Conservation (phyloP, 1,284 basidiomycete species). For the Phellopilus nigrolimitatus region DNA sequence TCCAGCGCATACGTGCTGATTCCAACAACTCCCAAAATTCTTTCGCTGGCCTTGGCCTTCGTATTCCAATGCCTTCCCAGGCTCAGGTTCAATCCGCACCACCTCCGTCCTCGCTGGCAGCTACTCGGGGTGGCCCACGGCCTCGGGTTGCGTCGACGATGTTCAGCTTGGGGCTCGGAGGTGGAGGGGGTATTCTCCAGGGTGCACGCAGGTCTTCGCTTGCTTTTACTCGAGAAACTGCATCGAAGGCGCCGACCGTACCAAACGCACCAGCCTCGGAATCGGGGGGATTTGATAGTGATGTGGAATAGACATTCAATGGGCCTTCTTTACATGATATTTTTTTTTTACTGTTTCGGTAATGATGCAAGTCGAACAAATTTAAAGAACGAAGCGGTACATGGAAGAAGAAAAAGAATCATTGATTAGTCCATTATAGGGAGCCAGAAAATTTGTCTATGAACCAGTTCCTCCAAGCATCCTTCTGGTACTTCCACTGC, state of each 20-base stretch:
- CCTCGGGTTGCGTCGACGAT: constrained; percentile 9
- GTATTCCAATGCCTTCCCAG: constrained; percentile 54
- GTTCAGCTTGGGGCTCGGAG: constrained; percentile 15
- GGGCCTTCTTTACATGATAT: background rate
- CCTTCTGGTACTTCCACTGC: no score
- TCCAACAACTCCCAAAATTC: constrained; percentile 31
- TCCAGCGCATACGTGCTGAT: constrained; percentile 27
- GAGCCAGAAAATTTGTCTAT: no score
- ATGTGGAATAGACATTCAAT: constrained; percentile 13
- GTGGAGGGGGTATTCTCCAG: constrained; percentile 5
- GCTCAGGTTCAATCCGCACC: constrained; percentile 2
- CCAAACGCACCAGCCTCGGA: no score
- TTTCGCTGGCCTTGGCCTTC: constrained; percentile 47
- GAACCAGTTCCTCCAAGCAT: no score
- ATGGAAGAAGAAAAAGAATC: no score
- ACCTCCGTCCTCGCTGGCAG: background rate
- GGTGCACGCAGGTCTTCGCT: constrained; percentile 2
- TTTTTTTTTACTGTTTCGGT: background rate
- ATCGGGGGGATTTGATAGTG: constrained; percentile 4
- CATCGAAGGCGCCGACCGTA: background rate
- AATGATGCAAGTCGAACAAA: no score
- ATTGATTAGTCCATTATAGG: no score
- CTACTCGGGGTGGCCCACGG: background rate
- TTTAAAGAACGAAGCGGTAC: no score
- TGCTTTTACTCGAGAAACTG: background rate